phyloP scores from a whole-genome alignment of 2,329 filamentous ascomycete genomes.

The Fusarium sp. region DNA sequence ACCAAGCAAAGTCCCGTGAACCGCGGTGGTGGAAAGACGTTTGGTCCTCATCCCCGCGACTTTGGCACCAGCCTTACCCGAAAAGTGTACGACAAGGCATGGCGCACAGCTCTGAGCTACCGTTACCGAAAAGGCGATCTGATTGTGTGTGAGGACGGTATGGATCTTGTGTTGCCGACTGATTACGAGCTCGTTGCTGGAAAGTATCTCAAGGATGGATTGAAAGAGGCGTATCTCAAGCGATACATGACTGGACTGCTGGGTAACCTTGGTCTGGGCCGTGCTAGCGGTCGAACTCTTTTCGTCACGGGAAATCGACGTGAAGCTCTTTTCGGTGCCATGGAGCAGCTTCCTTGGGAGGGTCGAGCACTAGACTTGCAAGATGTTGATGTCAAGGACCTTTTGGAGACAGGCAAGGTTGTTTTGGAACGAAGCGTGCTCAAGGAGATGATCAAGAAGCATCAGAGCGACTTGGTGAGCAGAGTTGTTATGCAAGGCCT shows the following conservation, averaged over 20 bases:
- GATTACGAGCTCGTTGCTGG: conserved; percentile 58
- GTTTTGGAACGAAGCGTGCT: conserved; percentile 87
- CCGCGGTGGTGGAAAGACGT: conserved; percentile 84
- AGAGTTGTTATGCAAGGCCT: conserved; percentile 56
- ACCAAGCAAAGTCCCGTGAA: conserved; percentile 83
- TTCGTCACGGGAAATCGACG: conserved; percentile 74
- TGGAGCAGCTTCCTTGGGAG: conserved; percentile 71
- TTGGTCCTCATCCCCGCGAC: conserved; percentile 91
- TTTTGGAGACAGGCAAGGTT: conserved; percentile 84
- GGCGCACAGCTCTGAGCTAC: conserved; percentile 93
- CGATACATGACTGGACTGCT: conserved; percentile 75
- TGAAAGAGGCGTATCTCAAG: conserved; percentile 66
- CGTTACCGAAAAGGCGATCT: conserved; percentile 88
- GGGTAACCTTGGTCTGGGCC: conserved; percentile 74
- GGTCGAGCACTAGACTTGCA: conserved; percentile 74
- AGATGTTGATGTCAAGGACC: conserved; percentile 96
- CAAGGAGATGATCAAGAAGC: conserved; percentile 75
- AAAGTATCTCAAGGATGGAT: conserved; percentile 56
- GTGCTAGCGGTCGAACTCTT: conserved; percentile 73
- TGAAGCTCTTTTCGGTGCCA: conserved; percentile 70
- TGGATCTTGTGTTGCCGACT: conserved; percentile 70
- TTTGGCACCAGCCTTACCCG: conserved; percentile 84
- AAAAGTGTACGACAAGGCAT: conserved; percentile 96
- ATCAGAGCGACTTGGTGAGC: conserved; percentile 72
- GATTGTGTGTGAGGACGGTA: conserved; percentile 81